Conservation (phyloP, 768 basidiomycete genomes). For the Rhodocollybia butyracea region DNA sequence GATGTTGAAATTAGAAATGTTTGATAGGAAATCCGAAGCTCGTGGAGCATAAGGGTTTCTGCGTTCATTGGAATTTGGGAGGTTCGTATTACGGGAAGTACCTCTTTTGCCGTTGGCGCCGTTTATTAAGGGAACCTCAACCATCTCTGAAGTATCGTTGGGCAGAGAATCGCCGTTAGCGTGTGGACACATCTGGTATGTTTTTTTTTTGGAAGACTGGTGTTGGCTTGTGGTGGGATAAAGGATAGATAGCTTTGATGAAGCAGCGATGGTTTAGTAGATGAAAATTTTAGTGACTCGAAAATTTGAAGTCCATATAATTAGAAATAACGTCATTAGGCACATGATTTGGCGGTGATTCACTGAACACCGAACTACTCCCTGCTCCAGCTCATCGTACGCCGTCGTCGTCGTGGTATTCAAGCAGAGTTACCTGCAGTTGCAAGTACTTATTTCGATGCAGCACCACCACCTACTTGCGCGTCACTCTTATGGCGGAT, state of each 20-base stretch:
- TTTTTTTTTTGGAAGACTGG: no score
- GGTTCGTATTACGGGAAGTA: constrained; percentile 28
- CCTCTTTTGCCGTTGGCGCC: constrained; percentile 41
- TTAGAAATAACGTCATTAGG: background rate
- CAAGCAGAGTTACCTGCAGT: no score
- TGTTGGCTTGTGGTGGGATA: background rate
- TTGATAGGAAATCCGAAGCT: constrained; percentile 90
- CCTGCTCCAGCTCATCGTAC: no score
- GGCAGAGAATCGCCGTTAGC: constrained; percentile 47
- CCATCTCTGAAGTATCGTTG: constrained; percentile 59
- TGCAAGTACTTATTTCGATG: no score
- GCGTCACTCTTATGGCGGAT: no score
- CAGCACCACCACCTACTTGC: no score
- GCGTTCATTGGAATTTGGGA: constrained; percentile 29
- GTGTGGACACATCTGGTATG: constrained; percentile 66
- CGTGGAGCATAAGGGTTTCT: constrained; percentile 85
- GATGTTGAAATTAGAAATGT: constrained; percentile 91
- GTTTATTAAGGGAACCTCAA: constrained; percentile 58
- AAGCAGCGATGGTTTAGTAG: background rate
- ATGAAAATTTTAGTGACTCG: constrained; percentile 3
- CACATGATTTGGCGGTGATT: no score
- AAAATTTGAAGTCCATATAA: background rate
- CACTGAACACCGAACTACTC: no score
- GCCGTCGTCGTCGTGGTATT: no score
- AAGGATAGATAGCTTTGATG: background rate